These are phyloP conservation scores for Pseudopyrenochaeta lycopersici DNA, from an alignment of 2,329 filamentous ascomycete species.

Conservation along the genomic window DNA sequence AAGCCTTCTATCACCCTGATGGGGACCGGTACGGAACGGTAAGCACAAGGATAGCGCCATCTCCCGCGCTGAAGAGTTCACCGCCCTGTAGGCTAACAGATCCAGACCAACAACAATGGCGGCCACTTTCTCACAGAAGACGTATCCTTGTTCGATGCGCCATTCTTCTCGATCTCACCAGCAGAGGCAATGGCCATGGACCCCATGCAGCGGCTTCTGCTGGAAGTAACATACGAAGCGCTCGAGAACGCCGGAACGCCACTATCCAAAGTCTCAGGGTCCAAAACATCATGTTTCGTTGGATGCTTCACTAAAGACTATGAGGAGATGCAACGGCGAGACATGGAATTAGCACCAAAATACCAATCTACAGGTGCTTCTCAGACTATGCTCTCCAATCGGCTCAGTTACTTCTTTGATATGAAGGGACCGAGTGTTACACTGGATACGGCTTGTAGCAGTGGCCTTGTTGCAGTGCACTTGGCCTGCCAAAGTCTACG, in stretches of 20 bases:
- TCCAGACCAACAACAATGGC: conserved; percentile 21
- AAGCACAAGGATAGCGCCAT: neutral
- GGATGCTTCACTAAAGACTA: conserved; percentile 29
- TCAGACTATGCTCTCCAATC: conserved; percentile 19
- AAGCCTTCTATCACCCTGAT: conserved; percentile 26
- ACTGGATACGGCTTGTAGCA: conserved; percentile 35
- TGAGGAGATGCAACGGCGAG: conserved; percentile 22
- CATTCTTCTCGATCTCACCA: conserved; percentile 31
- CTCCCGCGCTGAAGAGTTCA: neutral
- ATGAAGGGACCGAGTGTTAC: conserved; percentile 28
- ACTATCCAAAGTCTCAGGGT: conserved; percentile 19
- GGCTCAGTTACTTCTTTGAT: conserved; percentile 29
- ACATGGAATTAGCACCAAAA: conserved; percentile 19
- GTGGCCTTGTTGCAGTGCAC: conserved; percentile 27
- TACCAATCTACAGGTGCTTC: conserved; percentile 22
- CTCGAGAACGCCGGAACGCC: conserved; percentile 26
- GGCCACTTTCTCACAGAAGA: conserved; percentile 30
- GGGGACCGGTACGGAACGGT: conserved; percentile 18
- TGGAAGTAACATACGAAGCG: conserved; percentile 35
- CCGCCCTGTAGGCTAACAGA: neutral
- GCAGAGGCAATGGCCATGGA: conserved; percentile 35
- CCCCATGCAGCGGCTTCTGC: conserved; percentile 32
- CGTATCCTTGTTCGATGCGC: conserved; percentile 27
- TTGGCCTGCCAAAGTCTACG: conserved; percentile 35
- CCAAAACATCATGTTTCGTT: conserved; percentile 28